phyloP scores from a whole-genome alignment of 140 eudicot genomes.

The Bidens hawaiensis region DNA sequence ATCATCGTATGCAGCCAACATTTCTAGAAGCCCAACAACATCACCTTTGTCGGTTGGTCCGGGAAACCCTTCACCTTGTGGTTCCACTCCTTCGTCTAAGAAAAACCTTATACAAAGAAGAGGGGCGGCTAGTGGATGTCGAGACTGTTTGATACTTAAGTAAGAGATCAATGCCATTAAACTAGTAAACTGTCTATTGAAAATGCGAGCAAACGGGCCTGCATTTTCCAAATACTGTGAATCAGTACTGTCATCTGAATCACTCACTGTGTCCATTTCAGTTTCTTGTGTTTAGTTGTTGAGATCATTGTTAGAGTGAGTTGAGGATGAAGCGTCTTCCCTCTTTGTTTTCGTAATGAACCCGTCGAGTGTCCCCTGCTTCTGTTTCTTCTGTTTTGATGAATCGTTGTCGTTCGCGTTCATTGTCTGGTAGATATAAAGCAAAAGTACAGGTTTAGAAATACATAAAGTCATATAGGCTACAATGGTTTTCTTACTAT shows the following conservation, averaged over 20 bases:
- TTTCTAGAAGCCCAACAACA: neutral
- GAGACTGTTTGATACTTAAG: neutral
- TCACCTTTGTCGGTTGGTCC: neutral
- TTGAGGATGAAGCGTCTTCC: neutral
- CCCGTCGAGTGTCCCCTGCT: neutral
- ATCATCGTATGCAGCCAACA: neutral
- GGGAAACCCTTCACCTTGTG: neutral
- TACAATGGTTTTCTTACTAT: neutral
- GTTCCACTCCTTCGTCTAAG: neutral
- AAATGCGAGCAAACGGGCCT: neutral
- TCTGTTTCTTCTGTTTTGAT: slow-evolving; percentile 15
- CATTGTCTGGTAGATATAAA: neutral
- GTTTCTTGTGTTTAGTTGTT: neutral
- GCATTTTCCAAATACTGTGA: neutral
- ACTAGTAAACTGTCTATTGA: neutral
- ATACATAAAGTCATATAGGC: neutral
- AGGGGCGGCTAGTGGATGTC: neutral
- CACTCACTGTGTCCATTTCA: neutral
- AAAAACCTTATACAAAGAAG: neutral
- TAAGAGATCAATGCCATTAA: neutral
- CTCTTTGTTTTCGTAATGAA: neutral
- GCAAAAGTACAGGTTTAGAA: neutral
- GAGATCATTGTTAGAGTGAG: neutral
- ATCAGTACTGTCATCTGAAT: neutral
- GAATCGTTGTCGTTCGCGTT: neutral